phyloP scores from a whole-genome alignment of 805 yeast genomes.

The Maudiozyma bulderi region DNA sequence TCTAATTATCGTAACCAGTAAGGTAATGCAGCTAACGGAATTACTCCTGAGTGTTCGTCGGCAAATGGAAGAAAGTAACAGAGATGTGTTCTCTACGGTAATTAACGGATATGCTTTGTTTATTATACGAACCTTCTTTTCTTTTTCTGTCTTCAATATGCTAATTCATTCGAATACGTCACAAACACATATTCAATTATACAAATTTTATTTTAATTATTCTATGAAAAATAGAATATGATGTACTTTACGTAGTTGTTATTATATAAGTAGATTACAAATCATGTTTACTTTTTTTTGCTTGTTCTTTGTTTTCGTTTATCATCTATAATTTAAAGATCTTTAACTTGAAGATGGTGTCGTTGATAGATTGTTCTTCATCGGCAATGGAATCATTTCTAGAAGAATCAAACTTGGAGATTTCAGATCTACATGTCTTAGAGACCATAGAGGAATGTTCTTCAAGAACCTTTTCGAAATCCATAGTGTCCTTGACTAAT shows the following conservation, averaged over 20 bases:
- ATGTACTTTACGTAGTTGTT: neutral
- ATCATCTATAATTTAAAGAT: slow-evolving; percentile 51
- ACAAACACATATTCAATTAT: too few species aligned
- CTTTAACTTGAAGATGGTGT: slow-evolving; percentile 68
- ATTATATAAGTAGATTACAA: neutral
- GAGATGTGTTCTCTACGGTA: too few species aligned
- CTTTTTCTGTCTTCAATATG: too few species aligned
- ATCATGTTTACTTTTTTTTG: neutral
- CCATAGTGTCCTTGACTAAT: slow-evolving; percentile 52
- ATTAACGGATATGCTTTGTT: too few species aligned
- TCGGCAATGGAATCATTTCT: slow-evolving; percentile 55
- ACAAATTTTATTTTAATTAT: too few species aligned
- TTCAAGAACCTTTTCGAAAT: slow-evolving; percentile 49
- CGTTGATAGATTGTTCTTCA: slow-evolving; percentile 80
- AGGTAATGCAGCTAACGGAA: too few species aligned
- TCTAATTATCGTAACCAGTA: too few species aligned
- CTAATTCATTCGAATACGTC: too few species aligned
- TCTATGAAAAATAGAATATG: too few species aligned
- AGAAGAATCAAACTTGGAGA: slow-evolving; percentile 36
- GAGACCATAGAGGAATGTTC: slow-evolving; percentile 58
- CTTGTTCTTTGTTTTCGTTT: neutral
- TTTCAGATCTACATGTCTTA: slow-evolving; percentile 62
- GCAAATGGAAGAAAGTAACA: too few species aligned
- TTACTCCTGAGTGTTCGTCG: too few species aligned
- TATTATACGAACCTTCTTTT: too few species aligned